Conservation (phyloP, 1,284 basidiomycete genomes). For the Vanrija sp. region DNA sequence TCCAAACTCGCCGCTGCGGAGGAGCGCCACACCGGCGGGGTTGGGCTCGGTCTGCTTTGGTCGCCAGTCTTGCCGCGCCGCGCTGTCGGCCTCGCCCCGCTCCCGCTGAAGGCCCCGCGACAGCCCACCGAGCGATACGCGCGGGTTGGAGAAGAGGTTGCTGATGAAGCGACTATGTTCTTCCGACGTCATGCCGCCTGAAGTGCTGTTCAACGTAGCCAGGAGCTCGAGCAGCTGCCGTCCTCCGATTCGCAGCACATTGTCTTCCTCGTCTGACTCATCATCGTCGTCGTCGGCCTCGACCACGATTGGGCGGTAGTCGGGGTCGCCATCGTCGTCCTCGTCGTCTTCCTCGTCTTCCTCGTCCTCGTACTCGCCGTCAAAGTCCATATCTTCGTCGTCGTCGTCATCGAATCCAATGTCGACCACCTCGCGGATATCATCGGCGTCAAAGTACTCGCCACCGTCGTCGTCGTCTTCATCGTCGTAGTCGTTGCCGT, state of each 20-base stretch:
- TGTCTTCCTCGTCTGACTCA: slow-evolving; percentile 20
- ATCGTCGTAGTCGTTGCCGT: slow-evolving; percentile 9
- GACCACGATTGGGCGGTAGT: slow-evolving; percentile 23
- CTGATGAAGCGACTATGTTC: slow-evolving; percentile 20
- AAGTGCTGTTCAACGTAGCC: slow-evolving; percentile 18
- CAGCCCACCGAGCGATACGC: too few species aligned
- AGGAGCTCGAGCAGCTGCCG: slow-evolving; percentile 20
- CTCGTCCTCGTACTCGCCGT: slow-evolving; percentile 17
- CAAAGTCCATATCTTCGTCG: slow-evolving; percentile 24
- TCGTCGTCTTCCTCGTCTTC: slow-evolving; percentile 19
- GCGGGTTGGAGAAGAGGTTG: slow-evolving; percentile 10
- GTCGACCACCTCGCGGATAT: slow-evolving; percentile 10
- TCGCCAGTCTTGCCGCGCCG: too few species aligned
- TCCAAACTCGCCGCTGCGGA: slow-evolving; percentile 82
- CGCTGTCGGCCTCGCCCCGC: too few species aligned
- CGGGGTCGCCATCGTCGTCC: slow-evolving; percentile 16
- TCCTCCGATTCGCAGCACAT: background rate
- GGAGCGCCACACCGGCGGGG: slow-evolving; percentile 63
- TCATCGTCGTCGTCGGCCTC: slow-evolving; percentile 32
- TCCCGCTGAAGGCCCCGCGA: too few species aligned
- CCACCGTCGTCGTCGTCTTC: slow-evolving; percentile 27
- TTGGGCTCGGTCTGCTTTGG: slow-evolving; percentile 60
- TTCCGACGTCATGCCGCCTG: background rate
- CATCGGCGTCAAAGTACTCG: slow-evolving; percentile 18
- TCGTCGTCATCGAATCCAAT: slow-evolving; percentile 20